These are phyloP conservation scores for Xylariaceae sp. DNA, from an alignment of 2,329 filamentous ascomycete genomes.

Conservation along the genomic window DNA sequence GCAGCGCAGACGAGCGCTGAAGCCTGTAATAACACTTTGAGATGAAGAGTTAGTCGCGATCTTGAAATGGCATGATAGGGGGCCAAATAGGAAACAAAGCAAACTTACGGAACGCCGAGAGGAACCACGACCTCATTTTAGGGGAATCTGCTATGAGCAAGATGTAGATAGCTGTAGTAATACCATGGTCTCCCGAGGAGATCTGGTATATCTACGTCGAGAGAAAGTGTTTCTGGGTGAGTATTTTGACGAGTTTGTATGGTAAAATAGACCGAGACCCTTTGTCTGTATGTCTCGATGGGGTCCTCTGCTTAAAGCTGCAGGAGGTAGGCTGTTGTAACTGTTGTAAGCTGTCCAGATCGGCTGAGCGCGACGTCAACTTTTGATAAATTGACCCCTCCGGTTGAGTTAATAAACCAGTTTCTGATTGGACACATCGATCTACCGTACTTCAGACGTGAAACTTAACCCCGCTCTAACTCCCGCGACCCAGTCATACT, in stretches of 20 bases:
- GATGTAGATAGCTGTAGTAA: conserved; percentile 20
- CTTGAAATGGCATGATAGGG: not conserved
- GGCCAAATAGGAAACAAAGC: too few relatives aligned
- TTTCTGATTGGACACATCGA: too few relatives aligned
- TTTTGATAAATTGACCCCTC: not conserved
- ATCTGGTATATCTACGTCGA: too few relatives aligned
- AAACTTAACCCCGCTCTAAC: too few relatives aligned
- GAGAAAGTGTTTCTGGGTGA: too few relatives aligned
- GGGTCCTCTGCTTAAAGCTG: too few relatives aligned
- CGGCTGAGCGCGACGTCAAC: conserved; percentile 23
- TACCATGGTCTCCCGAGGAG: conserved; percentile 28
- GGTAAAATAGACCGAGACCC: not conserved
- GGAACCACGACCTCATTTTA: conserved; percentile 29
- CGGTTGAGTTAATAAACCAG: not conserved
- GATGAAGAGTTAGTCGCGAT: conserved; percentile 5
- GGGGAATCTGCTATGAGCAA: conserved; percentile 29
- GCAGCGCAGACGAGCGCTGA: conserved; percentile 21
- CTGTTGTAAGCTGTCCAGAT: conserved; percentile 29
- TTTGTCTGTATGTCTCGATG: conserved; percentile 2
- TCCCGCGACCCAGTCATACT: too few relatives aligned
- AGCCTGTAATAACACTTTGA: conserved; percentile 30
- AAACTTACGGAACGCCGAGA: conserved; percentile 30
- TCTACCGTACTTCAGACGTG: too few relatives aligned
- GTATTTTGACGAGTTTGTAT: too few relatives aligned
- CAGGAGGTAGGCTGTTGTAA: not conserved